Base-by-base conservation (phyloP, 192 early-diverging fungal species). In the Podila epicladia region DNA sequence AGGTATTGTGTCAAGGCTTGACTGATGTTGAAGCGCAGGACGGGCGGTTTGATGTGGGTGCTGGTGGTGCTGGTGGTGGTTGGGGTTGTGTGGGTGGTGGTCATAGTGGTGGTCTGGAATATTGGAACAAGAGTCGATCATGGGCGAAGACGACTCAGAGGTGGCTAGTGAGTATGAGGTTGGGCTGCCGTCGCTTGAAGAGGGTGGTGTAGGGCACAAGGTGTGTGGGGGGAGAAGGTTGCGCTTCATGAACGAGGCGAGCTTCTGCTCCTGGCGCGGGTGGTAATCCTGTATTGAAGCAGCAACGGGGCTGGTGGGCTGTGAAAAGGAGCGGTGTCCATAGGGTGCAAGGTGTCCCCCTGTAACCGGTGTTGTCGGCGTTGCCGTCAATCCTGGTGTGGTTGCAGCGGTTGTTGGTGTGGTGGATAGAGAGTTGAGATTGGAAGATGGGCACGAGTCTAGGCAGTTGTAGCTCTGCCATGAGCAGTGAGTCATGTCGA, bases 211-310 rank as follows among this genome's bases (percentile, higher is more conserved):
- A 5, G 77, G 65, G 32, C 32, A 32, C 22, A 80, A 62, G 2
- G 67, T 58, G 48, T 80, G 77, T 73, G 77, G 77, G 41, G 77
- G 77, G 41, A 80, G 66, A 58, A 80, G 71, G 58, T 73, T 80
- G 26, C 77, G 77, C 66, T 69, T 72, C 71, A 80, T 80, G 51
- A 80, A 80, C 61, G 67, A 62, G 45, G 77, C 77, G 53, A 80
- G 33, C 67, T 80, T 80, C 26, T 80, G 77, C 33, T 80, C 77
- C 41, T 80, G 77, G 13, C 59, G 65, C 22, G 71, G 62, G 38
- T 80, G 77, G 13, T 80, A 80, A 28, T 80, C 77, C 67, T 73
- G 66, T 72, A 80, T 80, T 73, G 77, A 80, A 20, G 48, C 71
- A 2, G 77, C 77, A 1, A 80, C 77, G 3, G 77, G 77, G 24